Evolutionary conservation across 108 stramenopile species (phyloP).

Genomic region (Epithemia pelagica): DNA sequence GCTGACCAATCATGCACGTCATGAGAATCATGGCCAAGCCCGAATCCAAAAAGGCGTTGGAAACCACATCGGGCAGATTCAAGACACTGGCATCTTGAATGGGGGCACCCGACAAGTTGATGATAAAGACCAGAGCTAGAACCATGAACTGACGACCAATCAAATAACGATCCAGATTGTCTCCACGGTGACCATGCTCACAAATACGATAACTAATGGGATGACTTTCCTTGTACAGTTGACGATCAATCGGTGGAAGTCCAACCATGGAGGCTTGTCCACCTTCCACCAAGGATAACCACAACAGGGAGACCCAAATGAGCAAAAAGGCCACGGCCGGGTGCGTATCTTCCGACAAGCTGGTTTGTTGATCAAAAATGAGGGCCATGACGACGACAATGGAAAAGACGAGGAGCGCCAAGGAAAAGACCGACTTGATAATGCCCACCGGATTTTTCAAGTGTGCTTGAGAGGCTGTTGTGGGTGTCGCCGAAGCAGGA

Average conservation of each 20-base stretch:
- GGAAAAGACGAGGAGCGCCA: constrained; percentile 13
- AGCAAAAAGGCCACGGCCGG: constrained; percentile 44
- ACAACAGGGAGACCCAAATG: constrained; percentile 43
- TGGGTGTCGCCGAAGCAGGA: not conserved
- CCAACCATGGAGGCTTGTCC: constrained; percentile 72
- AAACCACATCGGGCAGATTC: constrained; percentile 47
- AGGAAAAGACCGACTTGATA: constrained; percentile 11
- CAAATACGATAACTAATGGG: constrained; percentile 55
- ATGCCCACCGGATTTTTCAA: not conserved
- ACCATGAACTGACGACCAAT: constrained; percentile 87
- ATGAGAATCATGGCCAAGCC: constrained; percentile 44
- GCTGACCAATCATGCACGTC: constrained; percentile 33
- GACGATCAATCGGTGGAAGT: constrained; percentile 53
- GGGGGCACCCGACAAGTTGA: constrained; percentile 61
- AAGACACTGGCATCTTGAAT: constrained; percentile 43
- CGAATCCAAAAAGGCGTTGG: constrained; percentile 61
- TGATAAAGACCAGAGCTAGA: constrained; percentile 56
- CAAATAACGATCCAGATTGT: constrained; percentile 79
- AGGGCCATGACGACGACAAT: constrained; percentile 11
- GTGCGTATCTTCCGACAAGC: constrained; percentile 38
- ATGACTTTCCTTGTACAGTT: constrained; percentile 65
- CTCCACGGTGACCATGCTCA: constrained; percentile 53
- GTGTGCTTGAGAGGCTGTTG: not conserved
- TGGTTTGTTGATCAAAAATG: constrained; percentile 57
- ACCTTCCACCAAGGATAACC: constrained; percentile 77